Evolutionary conservation across 2,329 filamentous ascomycete species (phyloP), one percentile per base, ranked within the genome.

Genomic region (Aspergillus tubingensis): DNA sequence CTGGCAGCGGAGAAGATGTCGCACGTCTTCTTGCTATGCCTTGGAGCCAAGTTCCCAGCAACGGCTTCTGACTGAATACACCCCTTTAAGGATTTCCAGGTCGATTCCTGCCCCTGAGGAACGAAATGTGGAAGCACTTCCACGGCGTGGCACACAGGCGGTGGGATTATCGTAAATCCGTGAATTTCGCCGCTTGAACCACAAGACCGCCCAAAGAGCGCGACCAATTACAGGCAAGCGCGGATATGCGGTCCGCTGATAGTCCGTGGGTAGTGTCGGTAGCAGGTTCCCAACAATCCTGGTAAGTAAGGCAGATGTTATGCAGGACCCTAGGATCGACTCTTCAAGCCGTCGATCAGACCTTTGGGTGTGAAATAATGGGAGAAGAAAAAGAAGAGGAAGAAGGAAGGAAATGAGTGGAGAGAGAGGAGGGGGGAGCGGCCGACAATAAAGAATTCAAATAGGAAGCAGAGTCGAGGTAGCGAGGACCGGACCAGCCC

Each of bases 131-230:
- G 47, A 39, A 51, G 54, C 57, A 58, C 59, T 59, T 47, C 59
- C 59, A 63, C 62, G 43, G 57, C 49, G 43, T 60, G 30, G 21
- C 53, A 55, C 53, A 55, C 39, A 44, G 53, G 53, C 53, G 53
- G 53, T 47, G 53, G 51, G 50, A 50, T 63, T 59, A 64, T 50
- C 25, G 57, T 64, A 64, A 62, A 57, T 60, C 58, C 53, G 53
- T 7, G 53, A 62, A 50, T 58, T 61, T 62, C 54, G 57, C 62
- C 57, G 57, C 59, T 44, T 50, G 23, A 60, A 52, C 56, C 57
- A 49, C 59, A 27, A 52, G 52, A 56, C 49, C 47, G 54, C 53
- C 32, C 32, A 23, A 55, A 32, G 17, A 41, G 30, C 8, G 44
- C 32, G 56, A 54, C 48, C 55, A 57, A 57, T 57, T 4, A 36